phyloP scores from a whole-genome alignment of 2,329 filamentous ascomycete genomes.

The Camillea tinctor region DNA sequence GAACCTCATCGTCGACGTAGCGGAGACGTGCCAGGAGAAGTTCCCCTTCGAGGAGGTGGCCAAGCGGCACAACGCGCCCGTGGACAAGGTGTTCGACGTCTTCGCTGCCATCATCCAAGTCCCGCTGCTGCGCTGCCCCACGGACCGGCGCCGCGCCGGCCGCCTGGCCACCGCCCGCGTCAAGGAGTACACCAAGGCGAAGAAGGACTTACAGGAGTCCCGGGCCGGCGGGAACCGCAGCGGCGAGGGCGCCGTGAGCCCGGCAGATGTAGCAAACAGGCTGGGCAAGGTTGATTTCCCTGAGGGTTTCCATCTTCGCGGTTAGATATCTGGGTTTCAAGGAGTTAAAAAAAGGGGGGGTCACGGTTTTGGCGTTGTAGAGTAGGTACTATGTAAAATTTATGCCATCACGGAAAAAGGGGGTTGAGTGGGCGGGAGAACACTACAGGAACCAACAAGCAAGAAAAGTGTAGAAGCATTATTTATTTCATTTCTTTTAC shows the following conservation, averaged over 20 bases:
- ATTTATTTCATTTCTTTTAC: neutral
- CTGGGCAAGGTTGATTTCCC: conserved; percentile 26
- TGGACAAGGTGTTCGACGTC: conserved; percentile 45
- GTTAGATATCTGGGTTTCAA: neutral
- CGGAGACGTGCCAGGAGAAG: conserved; percentile 45
- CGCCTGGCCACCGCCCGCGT: conserved; percentile 40
- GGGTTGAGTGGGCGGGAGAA: too few species aligned
- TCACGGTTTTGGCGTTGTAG: too few species aligned
- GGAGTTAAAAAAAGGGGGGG: neutral
- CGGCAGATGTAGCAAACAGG: conserved; percentile 23
- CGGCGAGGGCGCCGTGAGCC: conserved; percentile 6
- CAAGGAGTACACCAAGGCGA: conserved; percentile 43
- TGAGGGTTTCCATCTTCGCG: conserved; percentile 16
- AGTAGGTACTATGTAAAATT: too few species aligned
- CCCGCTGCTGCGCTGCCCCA: conserved; percentile 45
- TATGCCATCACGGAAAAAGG: too few species aligned
- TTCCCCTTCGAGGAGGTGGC: conserved; percentile 49
- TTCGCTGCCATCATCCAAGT: conserved; percentile 49
- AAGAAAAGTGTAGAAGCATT: neutral
- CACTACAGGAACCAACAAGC: neutral
- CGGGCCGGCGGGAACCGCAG: neutral
- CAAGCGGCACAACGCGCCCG: conserved; percentile 40
- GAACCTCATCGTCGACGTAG: conserved; percentile 47
- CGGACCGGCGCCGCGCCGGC: conserved; percentile 42
- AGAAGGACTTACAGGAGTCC: conserved; percentile 34